Evolutionary conservation across 192 early-diverging fungal genomes (phyloP), one percentile per base, ranked within the genome.

Genomic region (Backusella mclennaniae): DNA sequence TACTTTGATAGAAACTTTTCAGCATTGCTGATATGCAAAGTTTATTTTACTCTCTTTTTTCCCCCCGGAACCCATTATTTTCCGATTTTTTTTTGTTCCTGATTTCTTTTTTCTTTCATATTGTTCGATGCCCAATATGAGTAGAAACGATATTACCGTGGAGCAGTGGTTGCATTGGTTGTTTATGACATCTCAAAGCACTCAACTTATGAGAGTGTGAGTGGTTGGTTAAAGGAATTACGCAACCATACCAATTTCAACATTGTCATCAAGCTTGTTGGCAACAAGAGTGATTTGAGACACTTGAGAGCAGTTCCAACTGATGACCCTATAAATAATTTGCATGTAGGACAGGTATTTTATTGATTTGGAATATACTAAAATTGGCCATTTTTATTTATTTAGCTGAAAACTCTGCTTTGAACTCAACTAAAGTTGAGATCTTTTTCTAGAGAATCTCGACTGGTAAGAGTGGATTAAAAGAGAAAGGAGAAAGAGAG

Each of bases 151-250:
- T 97, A 98, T 86, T 98, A 98, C 84, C 95, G 96, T 74, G 96
- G 95, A 12, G 98, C 97, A 8, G 95, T 99, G 36, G 98, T 96
- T 52, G 96, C 97, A 17, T 89, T 99, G 74, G 87, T 98, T 36
- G 96, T 98, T 12, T 98, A 98, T 83, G 97, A 99, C 82, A 98
- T 99, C 87, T 92, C 98, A 41, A 96, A 97, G 87, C 94, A 96
- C 76, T 76, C 86, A 41, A 97, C 96, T 23, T 99, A 97, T 81
- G 96, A 98, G 83, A 97, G 95, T 80, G 97, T 98, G 26, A 93
- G 89, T 59, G 93, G 96, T 56, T 99, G 98, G 97, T 89, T 99
- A 67, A 98, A 98, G 88, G 98, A 99, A 85, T 87, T 99, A 39
- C 93, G 95, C 69, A 95, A 98, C 83, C 95, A 98, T 79, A 95